phyloP scores from a whole-genome alignment of 2,329 filamentous ascomycete species.

The Phyllosticta ampelicida region DNA sequence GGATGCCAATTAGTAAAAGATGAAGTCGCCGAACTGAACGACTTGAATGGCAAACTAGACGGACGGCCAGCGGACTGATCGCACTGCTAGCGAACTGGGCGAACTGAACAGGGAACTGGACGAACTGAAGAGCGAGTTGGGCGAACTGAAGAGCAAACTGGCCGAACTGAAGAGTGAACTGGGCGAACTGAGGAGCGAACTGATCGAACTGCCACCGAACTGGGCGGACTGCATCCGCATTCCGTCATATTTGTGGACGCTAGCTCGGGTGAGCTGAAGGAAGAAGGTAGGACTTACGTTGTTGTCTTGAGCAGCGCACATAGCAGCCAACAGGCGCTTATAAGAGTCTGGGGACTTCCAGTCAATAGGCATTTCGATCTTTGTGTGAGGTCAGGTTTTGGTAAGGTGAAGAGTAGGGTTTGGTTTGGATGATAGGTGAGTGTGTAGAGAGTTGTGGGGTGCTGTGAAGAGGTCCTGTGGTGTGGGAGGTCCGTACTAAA shows the following conservation, averaged over 20 bases:
- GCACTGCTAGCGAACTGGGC: neutral
- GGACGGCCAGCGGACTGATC: neutral
- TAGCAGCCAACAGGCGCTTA: conserved; percentile 31
- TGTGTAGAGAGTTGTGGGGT: neutral
- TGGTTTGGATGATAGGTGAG: neutral
- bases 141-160: neutral
- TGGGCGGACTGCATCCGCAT: neutral
- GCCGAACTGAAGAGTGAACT: neutral
- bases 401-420: neutral
- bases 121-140: neutral
- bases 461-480: neutral
- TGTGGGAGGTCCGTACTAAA: neutral
- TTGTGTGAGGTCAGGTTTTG: neutral
- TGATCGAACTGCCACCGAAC: no score
- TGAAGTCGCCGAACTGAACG: conserved; percentile 1
- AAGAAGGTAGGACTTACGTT: conserved; percentile 19
- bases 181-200: neutral
- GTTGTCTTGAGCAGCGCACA: conserved; percentile 25
- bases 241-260: neutral
- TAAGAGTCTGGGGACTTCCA: conserved; percentile 26
- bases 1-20: neutral
- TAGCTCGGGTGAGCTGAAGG: neutral
- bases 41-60: neutral
- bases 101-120: neutral
- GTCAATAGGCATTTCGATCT: conserved; percentile 22